Conservation (phyloP, 768 basidiomycete genomes). For the Atractiella rhizophila region DNA sequence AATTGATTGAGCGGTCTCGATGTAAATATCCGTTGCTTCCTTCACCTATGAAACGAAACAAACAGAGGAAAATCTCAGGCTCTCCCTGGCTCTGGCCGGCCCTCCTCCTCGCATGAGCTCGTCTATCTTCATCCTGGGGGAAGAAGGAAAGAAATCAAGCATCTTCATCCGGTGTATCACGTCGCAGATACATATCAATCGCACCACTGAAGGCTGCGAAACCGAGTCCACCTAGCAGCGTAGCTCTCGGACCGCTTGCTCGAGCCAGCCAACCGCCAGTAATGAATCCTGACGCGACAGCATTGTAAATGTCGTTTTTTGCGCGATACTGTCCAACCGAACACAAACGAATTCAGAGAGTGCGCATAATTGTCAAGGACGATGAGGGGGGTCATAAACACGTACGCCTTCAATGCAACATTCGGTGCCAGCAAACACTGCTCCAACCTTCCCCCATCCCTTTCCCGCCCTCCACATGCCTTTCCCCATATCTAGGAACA, state of each 20-base stretch:
- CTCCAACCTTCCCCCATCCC: conserved; percentile 80
- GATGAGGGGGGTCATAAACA: conserved; percentile 10
- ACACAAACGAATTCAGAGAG: too few relatives aligned
- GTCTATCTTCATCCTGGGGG: too few relatives aligned
- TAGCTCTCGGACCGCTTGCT: conserved; percentile 61
- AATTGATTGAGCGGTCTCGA: too few relatives aligned
- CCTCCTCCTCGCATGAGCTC: too few relatives aligned
- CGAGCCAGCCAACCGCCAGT: conserved; percentile 69
- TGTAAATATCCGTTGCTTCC: too few relatives aligned
- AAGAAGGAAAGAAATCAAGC: too few relatives aligned
- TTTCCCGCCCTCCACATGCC: conserved; percentile 74
- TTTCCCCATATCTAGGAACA: conserved; percentile 77
- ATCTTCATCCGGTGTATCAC: too few relatives aligned
- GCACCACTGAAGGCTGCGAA: conserved; percentile 86
- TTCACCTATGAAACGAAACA: too few relatives aligned
- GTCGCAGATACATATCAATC: conserved; percentile 54
- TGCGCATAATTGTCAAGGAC: background rate
- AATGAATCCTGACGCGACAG: conserved; percentile 60
- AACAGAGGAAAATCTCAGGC: too few relatives aligned
- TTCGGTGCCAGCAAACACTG: conserved; percentile 71
- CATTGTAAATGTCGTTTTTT: conserved; percentile 80
- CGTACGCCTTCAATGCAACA: conserved; percentile 80
- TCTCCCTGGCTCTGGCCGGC: too few relatives aligned
- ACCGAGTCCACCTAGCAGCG: conserved; percentile 55
- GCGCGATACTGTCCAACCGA: conserved; percentile 49